A percentile compares a stretch with the other conserved stretches of the same genome.
phyloP scores from a whole-genome alignment of 1,284 basidiomycete genomes.

The Boletus sp. region DNA sequence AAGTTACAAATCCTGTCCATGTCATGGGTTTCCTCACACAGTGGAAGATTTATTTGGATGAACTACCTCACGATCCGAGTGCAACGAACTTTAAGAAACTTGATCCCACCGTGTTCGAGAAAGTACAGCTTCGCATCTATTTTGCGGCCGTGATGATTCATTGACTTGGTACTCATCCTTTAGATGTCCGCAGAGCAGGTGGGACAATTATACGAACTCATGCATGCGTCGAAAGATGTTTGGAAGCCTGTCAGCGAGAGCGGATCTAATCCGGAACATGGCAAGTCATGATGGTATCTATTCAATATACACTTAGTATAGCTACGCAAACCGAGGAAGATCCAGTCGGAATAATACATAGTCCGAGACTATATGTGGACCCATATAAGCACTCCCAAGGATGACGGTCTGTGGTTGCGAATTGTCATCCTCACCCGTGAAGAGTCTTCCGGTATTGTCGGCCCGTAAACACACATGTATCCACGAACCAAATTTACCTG shows the following conservation, averaged over 20 bases:
- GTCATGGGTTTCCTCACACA: slow-evolving; percentile 91
- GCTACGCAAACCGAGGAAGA: background rate
- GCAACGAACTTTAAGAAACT: slow-evolving; percentile 61
- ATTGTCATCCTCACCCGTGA: background rate
- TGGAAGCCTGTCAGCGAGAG: slow-evolving; percentile 59
- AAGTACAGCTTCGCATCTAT: slow-evolving; percentile 46
- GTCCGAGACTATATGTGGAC: background rate
- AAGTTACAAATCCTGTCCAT: slow-evolving; percentile 81
- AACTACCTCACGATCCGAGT: slow-evolving; percentile 48
- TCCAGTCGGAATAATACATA: slow-evolving; percentile 4
- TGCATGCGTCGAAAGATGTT: slow-evolving; percentile 84
- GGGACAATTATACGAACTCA: slow-evolving; percentile 88
- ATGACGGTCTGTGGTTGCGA: slow-evolving; percentile 3
- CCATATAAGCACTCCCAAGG: background rate
- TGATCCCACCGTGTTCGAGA: slow-evolving; percentile 76
- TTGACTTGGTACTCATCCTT: background rate
- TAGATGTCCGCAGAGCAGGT: slow-evolving; percentile 92
- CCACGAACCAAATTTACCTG: slow-evolving; percentile 1
- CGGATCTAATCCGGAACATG: slow-evolving; percentile 4
- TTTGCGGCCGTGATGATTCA: background rate
- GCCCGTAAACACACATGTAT: background rate
- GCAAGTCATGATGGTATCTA: slow-evolving; percentile 15
- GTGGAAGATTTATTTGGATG: slow-evolving; percentile 90
- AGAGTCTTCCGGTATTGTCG: background rate
- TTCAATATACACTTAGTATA: slow-evolving; percentile 6